Conservation (phyloP, 2,329 filamentous ascomycete species). For the Zasmidium angulare region DNA sequence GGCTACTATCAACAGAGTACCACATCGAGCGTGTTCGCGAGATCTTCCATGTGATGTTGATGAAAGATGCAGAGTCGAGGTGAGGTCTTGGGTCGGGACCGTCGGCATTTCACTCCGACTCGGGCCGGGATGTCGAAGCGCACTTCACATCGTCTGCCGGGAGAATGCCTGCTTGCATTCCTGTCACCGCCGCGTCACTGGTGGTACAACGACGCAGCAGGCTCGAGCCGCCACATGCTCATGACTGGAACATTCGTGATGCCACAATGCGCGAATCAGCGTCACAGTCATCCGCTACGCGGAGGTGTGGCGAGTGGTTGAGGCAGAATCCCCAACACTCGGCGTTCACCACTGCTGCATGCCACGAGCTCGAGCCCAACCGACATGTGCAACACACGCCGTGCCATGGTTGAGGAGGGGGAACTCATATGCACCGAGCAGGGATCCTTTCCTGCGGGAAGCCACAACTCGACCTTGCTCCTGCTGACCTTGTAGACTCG, state of each 20-base stretch:
- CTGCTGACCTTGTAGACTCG: not conserved
- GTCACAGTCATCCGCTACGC: not conserved
- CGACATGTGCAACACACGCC: not conserved
- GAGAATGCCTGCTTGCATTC: not conserved
- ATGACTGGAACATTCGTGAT: not conserved
- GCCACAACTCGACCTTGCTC: too few species aligned
- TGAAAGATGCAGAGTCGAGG: too few species aligned
- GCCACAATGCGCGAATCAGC: not conserved
- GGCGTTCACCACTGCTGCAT: not conserved
- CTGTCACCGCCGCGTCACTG: not conserved
- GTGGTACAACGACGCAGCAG: not conserved
- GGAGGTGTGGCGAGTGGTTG: too few species aligned
- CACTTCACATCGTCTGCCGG: not conserved
- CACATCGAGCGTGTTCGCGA: too few species aligned
- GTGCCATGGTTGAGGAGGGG: not conserved
- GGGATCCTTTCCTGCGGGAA: not conserved
- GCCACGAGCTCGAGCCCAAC: not conserved
- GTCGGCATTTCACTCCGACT: too few species aligned
- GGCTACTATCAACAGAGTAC: too few species aligned
- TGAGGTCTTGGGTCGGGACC: too few species aligned
- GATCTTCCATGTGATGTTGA: too few species aligned
- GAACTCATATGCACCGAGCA: not conserved
- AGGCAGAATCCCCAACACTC: not conserved
- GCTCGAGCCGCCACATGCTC: not conserved
- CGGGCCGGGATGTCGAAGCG: too few species aligned